Percentiles rank a stretch among this genome's conserved stretches.
Evolutionary conservation across 2,329 filamentous ascomycete species (phyloP).

Genomic region (Chrysoporthe puriensis): DNA sequence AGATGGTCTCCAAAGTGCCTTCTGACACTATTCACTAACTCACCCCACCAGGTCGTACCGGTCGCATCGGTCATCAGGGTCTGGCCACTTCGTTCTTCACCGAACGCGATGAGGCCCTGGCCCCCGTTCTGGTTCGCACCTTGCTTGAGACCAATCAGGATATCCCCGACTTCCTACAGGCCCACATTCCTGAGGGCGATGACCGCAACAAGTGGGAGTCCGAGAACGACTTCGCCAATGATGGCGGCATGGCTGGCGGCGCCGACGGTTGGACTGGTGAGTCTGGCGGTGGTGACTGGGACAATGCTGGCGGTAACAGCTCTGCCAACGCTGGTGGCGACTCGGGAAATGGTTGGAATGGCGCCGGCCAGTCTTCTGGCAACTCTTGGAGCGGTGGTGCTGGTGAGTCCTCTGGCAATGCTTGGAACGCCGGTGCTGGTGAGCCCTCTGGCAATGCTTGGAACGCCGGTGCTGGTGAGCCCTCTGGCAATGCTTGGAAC

Average conservation of each 20-base stretch:
- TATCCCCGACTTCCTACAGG: constrained; percentile 80
- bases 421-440: constrained; percentile 29
- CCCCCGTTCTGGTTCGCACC: constrained; percentile 74
- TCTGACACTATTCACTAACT: background rate
- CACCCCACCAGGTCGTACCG: constrained; percentile 75
- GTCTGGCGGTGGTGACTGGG: constrained; percentile 34
- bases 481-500: background rate
- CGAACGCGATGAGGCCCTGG: constrained; percentile 74
- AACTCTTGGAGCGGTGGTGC: background rate
- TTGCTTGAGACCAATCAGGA: constrained; percentile 78
- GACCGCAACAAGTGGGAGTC: constrained; percentile 55
- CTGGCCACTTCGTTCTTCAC: constrained; percentile 89
- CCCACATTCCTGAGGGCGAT: constrained; percentile 62
- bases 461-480: background rate
- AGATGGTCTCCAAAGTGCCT: constrained; percentile 33
- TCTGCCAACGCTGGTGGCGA: too few relatives aligned
- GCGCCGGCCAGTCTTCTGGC: too few relatives aligned
- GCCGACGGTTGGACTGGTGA: constrained; percentile 29
- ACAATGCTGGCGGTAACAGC: too few relatives aligned
- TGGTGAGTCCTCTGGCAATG: constrained; percentile 32
- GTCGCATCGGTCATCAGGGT: constrained; percentile 86
- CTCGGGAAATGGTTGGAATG: too few relatives aligned
- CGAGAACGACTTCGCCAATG: constrained; percentile 39
- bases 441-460: constrained; percentile 22
- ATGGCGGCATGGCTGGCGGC: constrained; percentile 27